These are phyloP conservation scores for Agrocybe pediades DNA, from an alignment of 768 basidiomycete genomes.

Conservation along the genomic window DNA sequence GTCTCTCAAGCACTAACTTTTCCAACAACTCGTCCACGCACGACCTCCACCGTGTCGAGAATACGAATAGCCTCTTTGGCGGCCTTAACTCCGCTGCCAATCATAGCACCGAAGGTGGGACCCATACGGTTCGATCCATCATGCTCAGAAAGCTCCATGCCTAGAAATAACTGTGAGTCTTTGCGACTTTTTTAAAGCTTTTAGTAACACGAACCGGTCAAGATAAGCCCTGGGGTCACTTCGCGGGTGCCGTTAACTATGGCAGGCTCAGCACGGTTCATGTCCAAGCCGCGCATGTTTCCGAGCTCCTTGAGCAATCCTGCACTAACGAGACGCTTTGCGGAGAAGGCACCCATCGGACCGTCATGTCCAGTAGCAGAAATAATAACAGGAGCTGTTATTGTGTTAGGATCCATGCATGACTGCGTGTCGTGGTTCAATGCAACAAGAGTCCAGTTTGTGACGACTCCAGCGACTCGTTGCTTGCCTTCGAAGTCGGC, in stretches of 20 bases:
- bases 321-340: conserved; percentile 75
- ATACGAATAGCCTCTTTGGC: conserved; percentile 64
- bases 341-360: conserved; percentile 80
- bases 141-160: conserved; percentile 84
- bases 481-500: conserved; percentile 56
- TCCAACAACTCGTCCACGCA: conserved; percentile 58
- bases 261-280: conserved; percentile 82
- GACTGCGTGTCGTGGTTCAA: conserved; percentile 75
- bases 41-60: conserved; percentile 48
- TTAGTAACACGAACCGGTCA: conserved; percentile 61
- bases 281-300: conserved; percentile 80
- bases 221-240: conserved; percentile 72
- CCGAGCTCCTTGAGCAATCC: conserved; percentile 75
- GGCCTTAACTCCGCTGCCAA: conserved; percentile 74
- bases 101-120: conserved; percentile 82
- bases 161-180: conserved; percentile 30
- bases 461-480: conserved; percentile 51
- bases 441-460: conserved; percentile 55
- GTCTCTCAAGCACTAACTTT: conserved; percentile 17
- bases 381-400: conserved; percentile 76
- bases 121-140: conserved; percentile 80
- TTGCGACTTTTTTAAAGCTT: not conserved
- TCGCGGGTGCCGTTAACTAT: conserved; percentile 79
- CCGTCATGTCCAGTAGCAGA: conserved; percentile 79
- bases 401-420: conserved; percentile 79